Evolutionary conservation across 768 basidiomycete species (phyloP).

Genomic region (Exidia glandulosa): DNA sequence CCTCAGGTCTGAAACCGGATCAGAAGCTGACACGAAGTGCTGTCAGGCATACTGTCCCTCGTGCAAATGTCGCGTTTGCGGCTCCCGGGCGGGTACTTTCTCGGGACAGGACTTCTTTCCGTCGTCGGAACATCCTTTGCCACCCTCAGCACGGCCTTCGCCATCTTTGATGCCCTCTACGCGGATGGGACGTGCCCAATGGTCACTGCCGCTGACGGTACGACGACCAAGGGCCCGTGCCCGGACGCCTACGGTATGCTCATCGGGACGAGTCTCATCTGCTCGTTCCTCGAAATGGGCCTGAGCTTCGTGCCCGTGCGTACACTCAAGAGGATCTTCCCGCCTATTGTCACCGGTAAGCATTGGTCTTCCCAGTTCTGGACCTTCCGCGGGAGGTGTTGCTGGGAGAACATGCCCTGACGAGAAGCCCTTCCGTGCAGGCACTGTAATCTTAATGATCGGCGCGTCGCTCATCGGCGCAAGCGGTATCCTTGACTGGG

Average conservation of each 20-base stretch:
- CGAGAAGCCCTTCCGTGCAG: conserved; percentile 18
- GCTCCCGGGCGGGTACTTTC: conserved; percentile 50
- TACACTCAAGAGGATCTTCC: conserved; percentile 55
- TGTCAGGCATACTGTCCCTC: conserved; percentile 57
- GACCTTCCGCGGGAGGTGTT: not conserved
- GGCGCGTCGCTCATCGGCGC: conserved; percentile 66
- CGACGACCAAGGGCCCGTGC: conserved; percentile 46
- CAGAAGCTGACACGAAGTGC: not conserved
- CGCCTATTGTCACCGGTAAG: conserved; percentile 66
- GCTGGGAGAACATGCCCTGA: too few relatives aligned
- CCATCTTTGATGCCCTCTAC: conserved; percentile 70
- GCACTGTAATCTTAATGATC: conserved; percentile 71
- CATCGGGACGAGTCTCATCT: conserved; percentile 35
- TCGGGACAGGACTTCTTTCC: conserved; percentile 71
- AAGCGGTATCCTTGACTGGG: conserved; percentile 74
- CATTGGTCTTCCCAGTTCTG: not conserved
- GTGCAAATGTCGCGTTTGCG: conserved; percentile 68
- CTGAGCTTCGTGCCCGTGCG: conserved; percentile 64
- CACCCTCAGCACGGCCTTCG: conserved; percentile 60
- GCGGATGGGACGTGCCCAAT: conserved; percentile 66
- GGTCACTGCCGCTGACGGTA: conserved; percentile 45
- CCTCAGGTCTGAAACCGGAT: not conserved
- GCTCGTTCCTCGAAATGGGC: conserved; percentile 65
- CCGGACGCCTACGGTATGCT: conserved; percentile 75
- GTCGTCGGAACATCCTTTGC: conserved; percentile 78